Conservation (phyloP, 768 basidiomycete genomes). For the Rhodotorula kratochvilovae region DNA sequence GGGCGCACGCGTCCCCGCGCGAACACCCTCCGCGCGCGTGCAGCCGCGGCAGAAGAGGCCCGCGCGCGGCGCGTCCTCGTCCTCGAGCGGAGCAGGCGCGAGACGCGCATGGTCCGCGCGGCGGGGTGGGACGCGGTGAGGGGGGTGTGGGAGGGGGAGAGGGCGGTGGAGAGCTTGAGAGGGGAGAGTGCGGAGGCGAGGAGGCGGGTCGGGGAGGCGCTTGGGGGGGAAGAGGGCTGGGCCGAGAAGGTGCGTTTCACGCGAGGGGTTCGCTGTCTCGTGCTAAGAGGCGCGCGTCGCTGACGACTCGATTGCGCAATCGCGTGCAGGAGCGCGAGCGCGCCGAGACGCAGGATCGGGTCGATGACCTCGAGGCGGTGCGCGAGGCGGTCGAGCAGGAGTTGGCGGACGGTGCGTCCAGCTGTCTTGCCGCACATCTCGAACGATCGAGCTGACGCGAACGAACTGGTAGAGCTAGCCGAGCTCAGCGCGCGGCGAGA, state of each 20-base stretch:
- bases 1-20: neutral
- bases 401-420: conserved; percentile 28
- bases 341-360: conserved; percentile 11
- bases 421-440: no score
- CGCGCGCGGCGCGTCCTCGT: neutral
- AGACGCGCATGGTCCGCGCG: conserved; percentile 21
- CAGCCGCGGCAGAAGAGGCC: neutral
- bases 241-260: neutral
- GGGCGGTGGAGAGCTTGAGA: neutral
- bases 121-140: neutral
- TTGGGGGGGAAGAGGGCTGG: neutral
- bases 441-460: no score
- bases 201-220: neutral
- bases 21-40: neutral
- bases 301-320: no score
- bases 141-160: conserved; percentile 1
- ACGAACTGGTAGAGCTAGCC: neutral
- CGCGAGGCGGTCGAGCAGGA: conserved; percentile 29
- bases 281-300: conserved; percentile 3
- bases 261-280: neutral
- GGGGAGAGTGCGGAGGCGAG: neutral
- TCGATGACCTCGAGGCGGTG: conserved; percentile 13
- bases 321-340: conserved; percentile 29
- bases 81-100: conserved; percentile 24
- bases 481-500: conserved; percentile 11